Conservation (phyloP, 768 basidiomycete species). For the Gymnopilus dilepis region DNA sequence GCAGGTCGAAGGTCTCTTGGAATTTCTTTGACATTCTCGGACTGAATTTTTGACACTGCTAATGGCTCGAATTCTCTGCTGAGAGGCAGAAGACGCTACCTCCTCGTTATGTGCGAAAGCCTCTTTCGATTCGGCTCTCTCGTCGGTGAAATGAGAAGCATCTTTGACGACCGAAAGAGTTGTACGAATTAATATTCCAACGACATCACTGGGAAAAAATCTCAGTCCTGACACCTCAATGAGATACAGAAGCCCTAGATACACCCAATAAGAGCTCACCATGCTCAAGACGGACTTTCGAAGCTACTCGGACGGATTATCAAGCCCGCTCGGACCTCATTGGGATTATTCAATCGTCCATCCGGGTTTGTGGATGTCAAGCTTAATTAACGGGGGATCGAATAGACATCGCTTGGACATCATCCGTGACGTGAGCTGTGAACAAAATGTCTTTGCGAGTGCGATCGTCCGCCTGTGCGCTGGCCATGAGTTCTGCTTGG, state of each 20-base stretch:
- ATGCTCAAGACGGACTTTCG: neutral
- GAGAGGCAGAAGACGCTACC: no score
- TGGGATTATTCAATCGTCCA: constrained; percentile 6
- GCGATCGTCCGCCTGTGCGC: constrained; percentile 12
- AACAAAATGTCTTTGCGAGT: constrained; percentile 1
- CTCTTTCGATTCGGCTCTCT: neutral
- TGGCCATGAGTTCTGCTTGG: constrained; percentile 2
- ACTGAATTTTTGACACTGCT: no score
- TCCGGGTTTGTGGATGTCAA: constrained; percentile 16
- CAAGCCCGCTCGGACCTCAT: neutral
- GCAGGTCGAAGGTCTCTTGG: constrained; percentile 4
- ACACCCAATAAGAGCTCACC: neutral
- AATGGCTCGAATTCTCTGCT: no score
- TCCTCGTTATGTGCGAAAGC: neutral
- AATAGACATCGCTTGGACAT: constrained; percentile 8
- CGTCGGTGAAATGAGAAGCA: neutral
- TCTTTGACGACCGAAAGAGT: neutral
- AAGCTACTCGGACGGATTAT: neutral
- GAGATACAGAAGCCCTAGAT: neutral
- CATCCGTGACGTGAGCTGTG: constrained; percentile 10
- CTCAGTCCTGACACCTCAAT: neutral
- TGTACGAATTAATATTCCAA: neutral
- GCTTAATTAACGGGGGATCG: neutral
- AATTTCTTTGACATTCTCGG: neutral
- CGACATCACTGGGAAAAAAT: neutral